A percentile compares a stretch with the other conserved stretches of the same genome.
Evolutionary conservation across 2,329 filamentous ascomycete genomes (phyloP).

Genomic region (Diaporthe sp.): DNA sequence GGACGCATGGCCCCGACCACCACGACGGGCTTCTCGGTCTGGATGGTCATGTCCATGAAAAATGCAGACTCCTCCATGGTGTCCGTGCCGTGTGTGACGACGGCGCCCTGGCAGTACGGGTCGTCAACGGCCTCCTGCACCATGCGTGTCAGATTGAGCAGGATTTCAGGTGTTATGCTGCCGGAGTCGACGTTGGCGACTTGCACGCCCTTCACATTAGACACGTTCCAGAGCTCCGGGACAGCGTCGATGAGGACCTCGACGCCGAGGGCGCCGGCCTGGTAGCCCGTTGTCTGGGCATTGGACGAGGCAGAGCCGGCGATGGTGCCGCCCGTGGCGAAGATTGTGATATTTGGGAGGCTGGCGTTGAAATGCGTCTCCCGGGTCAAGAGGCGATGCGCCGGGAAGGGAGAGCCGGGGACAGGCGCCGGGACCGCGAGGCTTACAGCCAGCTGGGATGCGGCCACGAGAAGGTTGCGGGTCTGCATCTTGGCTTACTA

Average conservation of each 20-base stretch:
- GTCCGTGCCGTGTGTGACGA: constrained; percentile 77
- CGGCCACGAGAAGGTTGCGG: not conserved
- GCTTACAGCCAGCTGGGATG: constrained; percentile 21
- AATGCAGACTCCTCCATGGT: constrained; percentile 75
- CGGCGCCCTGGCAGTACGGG: constrained; percentile 61
- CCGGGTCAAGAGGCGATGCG: constrained; percentile 1
- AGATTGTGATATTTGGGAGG: constrained; percentile 70
- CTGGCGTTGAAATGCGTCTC: constrained; percentile 41
- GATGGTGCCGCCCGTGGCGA: constrained; percentile 72
- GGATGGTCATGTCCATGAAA: constrained; percentile 71
- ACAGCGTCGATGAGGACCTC: constrained; percentile 67
- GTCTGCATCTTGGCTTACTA: constrained; percentile 13
- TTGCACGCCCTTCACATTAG: constrained; percentile 68
- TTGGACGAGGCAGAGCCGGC: constrained; percentile 64
- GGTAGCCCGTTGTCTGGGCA: constrained; percentile 62
- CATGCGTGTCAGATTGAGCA: constrained; percentile 61
- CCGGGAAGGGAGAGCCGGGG: not conserved
- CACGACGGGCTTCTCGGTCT: constrained; percentile 71
- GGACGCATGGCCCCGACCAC: constrained; percentile 75
- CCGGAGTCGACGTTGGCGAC: constrained; percentile 63
- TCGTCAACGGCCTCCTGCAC: constrained; percentile 64
- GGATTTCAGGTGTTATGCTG: constrained; percentile 64
- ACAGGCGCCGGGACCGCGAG: constrained; percentile 5
- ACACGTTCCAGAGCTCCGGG: constrained; percentile 66
- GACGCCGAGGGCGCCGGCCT: constrained; percentile 61